Conservation (phyloP, 495 filamentous ascomycete genomes). For the Hyphodiscus hymeniophilus region DNA sequence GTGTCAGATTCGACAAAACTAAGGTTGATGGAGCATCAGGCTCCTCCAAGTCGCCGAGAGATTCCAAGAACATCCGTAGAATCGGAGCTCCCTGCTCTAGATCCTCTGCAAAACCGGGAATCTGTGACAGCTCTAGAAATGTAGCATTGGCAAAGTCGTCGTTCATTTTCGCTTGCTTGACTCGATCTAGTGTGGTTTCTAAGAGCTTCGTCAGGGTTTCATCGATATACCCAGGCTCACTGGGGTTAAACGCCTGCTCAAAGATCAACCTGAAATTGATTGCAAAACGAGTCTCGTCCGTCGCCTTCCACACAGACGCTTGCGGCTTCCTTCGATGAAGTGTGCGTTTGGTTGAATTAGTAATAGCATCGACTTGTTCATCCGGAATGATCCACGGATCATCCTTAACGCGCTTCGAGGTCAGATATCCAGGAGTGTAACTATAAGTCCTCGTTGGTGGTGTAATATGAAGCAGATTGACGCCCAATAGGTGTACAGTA, state of each 20-base stretch:
- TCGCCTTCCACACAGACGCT: neutral
- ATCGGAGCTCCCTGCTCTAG: conserved; percentile 12
- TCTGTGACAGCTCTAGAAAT: conserved; percentile 8
- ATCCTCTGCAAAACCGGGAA: conserved; percentile 10
- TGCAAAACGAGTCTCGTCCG: conserved; percentile 1
- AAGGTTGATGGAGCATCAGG: conserved; percentile 5
- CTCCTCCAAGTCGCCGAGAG: conserved; percentile 4
- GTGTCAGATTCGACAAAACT: conserved; percentile 6
- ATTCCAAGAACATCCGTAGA: conserved; percentile 10
- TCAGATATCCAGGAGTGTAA: neutral
- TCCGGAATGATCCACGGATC: conserved; percentile 17
- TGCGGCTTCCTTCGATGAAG: neutral
- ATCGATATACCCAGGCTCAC: no score
- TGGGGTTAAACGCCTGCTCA: neutral
- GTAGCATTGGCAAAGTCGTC: conserved; percentile 8
- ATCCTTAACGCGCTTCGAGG: neutral
- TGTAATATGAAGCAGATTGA: neutral
- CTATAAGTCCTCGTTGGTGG: conserved; percentile 3
- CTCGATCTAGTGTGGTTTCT: neutral
- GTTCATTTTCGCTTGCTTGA: conserved; percentile 5
- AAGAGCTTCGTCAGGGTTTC: conserved; percentile 3
- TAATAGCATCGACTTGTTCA: neutral
- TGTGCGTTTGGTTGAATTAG: neutral
- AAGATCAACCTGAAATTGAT: conserved; percentile 11
- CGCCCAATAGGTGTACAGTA: neutral